A percentile compares a stretch with the other conserved stretches of the same genome.
Evolutionary conservation across 306 rosid species (phyloP).

Genomic region (Betula pendula): DNA sequence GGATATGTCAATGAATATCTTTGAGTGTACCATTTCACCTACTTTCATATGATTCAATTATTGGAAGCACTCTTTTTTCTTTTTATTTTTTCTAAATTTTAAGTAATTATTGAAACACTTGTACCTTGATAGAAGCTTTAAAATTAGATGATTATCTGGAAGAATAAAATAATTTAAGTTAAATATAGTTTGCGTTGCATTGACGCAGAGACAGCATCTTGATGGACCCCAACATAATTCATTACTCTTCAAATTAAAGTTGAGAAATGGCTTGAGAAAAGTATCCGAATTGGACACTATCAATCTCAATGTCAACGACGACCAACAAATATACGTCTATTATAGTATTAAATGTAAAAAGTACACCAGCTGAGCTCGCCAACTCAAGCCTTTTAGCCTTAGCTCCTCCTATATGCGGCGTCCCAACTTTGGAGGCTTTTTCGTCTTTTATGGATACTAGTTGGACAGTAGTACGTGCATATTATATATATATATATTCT

Average conservation of each 20-base stretch:
- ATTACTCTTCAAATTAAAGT: background rate
- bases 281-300: background rate
- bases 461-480: no score
- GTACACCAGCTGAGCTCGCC: conserved; percentile 6
- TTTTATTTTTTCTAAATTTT: background rate
- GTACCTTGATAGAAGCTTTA: background rate
- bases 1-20: background rate
- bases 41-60: background rate
- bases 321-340: background rate
- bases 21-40: background rate
- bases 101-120: background rate
- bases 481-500: no score
- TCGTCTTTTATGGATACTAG: no score
- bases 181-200: conserved; percentile 19
- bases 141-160: background rate
- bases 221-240: conserved; percentile 9
- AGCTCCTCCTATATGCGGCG: background rate
- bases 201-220: conserved; percentile 26
- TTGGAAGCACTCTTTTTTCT: background rate
- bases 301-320: background rate
- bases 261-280: background rate
- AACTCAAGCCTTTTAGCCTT: background rate
- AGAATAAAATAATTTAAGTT: background rate
- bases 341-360: background rate
- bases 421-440: background rate